Percentiles rank a stretch among this genome's conserved stretches.
Evolutionary conservation across 2,329 filamentous ascomycete species (phyloP).

Genomic region (Arthroderma sp.): DNA sequence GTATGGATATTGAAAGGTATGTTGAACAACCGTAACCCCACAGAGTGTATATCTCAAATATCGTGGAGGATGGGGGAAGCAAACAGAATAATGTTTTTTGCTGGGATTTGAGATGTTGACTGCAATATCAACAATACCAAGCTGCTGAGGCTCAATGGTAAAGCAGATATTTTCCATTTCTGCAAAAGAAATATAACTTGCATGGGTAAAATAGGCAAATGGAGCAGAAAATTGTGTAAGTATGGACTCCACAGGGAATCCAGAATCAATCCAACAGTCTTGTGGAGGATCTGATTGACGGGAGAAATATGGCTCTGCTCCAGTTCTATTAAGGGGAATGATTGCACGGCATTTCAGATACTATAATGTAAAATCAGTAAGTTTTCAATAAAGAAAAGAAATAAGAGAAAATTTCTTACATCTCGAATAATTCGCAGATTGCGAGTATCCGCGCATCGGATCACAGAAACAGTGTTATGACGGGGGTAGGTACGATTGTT

Average conservation of each 20-base stretch:
- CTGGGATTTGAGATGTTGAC: not conserved
- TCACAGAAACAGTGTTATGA: slow-evolving; percentile 2
- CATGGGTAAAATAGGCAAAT: slow-evolving; percentile 8
- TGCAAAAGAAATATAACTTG: slow-evolving; percentile 9
- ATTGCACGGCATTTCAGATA: slow-evolving; percentile 10
- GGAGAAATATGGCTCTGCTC: slow-evolving; percentile 9
- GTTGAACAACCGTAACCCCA: slow-evolving; percentile 1
- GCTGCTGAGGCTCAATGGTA: not conserved
- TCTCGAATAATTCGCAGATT: slow-evolving; percentile 6
- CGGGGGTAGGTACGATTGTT: slow-evolving; percentile 4
- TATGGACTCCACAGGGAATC: slow-evolving; percentile 4
- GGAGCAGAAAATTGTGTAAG: slow-evolving; percentile 3
- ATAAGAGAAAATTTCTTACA: slow-evolving; percentile 1
- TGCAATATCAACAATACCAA: slow-evolving; percentile 3
- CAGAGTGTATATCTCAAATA: slow-evolving; percentile 4
- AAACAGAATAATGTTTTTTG: slow-evolving; percentile 1
- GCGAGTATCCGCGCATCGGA: slow-evolving; percentile 1
- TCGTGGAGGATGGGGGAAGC: slow-evolving; percentile 2
- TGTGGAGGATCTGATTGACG: slow-evolving; percentile 4
- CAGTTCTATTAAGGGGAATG: slow-evolving; percentile 6
- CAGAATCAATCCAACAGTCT: slow-evolving; percentile 9
- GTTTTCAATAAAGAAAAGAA: not conserved
- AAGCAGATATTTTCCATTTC: slow-evolving; percentile 7
- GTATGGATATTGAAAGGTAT: slow-evolving; percentile 5
- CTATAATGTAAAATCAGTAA: slow-evolving; percentile 5